These are phyloP conservation scores for Hanseniaspora jakobsenii DNA, from an alignment of 805 yeast genomes.

Conservation along the genomic window DNA sequence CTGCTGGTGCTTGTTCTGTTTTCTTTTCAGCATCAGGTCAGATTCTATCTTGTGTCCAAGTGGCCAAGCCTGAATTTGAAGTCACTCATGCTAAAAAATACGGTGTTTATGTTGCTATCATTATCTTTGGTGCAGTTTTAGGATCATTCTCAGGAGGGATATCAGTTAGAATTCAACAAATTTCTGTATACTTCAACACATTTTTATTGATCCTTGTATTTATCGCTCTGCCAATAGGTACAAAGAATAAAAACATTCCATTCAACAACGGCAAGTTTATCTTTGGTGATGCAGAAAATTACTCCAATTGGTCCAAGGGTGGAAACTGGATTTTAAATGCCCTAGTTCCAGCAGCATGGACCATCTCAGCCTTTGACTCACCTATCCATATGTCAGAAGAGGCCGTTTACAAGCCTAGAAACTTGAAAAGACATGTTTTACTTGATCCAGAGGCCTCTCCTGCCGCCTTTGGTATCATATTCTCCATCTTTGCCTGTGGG, in stretches of 20 bases:
- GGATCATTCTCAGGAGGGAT: conserved; percentile 47
- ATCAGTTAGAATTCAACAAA: conserved; percentile 47
- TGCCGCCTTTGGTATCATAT: conserved; percentile 53
- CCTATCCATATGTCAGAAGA: conserved; percentile 66
- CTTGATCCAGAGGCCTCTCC: conserved; percentile 24
- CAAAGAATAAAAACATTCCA: conserved; percentile 27
- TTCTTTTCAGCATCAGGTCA: conserved; percentile 57
- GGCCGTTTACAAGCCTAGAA: conserved; percentile 41
- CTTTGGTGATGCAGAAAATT: conserved; percentile 42
- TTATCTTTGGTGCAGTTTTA: conserved; percentile 38
- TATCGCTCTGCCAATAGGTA: conserved; percentile 57
- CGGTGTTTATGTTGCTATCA: conserved; percentile 55
- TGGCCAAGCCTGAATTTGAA: conserved; percentile 40
- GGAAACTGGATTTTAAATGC: conserved; percentile 41
- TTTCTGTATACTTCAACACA: conserved; percentile 45
- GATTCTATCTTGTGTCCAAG: conserved; percentile 43
- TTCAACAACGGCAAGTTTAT: conserved; percentile 43
- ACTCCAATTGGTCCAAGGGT: conserved; percentile 46
- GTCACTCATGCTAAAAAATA: conserved; percentile 44
- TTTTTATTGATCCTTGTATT: conserved; percentile 41
- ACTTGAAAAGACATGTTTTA: conserved; percentile 11
- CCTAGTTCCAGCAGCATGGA: conserved; percentile 63
- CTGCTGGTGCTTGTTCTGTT: conserved; percentile 56
- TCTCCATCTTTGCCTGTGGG: conserved; percentile 48
- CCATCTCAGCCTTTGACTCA: conserved; percentile 62